Percentiles rank a stretch among this genome's conserved stretches.
Evolutionary conservation across 495 filamentous ascomycete genomes (phyloP).

Genomic region (Platismatia glauca): DNA sequence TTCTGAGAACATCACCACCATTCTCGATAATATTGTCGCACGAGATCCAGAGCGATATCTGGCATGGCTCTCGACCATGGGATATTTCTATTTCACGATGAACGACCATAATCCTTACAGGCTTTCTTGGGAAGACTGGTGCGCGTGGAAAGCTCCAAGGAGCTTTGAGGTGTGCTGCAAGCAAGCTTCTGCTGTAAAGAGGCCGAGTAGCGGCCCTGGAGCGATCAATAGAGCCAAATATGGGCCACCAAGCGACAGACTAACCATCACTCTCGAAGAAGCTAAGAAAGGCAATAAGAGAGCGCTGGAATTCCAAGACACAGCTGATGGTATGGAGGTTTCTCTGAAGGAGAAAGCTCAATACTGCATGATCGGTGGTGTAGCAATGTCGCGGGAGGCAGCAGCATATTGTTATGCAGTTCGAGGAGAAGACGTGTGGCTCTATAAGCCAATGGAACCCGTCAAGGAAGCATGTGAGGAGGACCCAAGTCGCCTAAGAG

Average conservation of each 20-base stretch:
- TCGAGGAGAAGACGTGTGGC: neutral
- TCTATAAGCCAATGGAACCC: neutral
- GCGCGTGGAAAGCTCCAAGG: neutral
- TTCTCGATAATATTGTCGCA: neutral
- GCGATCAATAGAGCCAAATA: neutral
- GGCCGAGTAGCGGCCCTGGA: neutral
- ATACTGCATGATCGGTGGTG: neutral
- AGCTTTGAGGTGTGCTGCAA: neutral
- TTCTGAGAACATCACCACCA: neutral
- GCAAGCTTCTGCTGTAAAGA: neutral
- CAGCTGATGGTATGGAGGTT: neutral
- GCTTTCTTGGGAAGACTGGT: constrained; percentile 1
- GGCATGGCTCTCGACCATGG: constrained; percentile 1
- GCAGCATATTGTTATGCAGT: neutral
- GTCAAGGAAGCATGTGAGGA: neutral
- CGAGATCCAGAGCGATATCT: neutral
- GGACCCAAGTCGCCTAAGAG: neutral
- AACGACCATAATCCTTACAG: neutral
- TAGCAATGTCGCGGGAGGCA: neutral
- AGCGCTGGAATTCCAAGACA: neutral
- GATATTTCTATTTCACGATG: neutral
- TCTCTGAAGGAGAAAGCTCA: neutral
- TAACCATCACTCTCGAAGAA: neutral
- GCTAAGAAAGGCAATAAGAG: neutral
- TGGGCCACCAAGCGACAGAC: neutral